A percentile compares a stretch with the other conserved stretches of the same genome.
Conservation (phyloP, 1,139 yeast genomes). For the Candida sp. region DNA sequence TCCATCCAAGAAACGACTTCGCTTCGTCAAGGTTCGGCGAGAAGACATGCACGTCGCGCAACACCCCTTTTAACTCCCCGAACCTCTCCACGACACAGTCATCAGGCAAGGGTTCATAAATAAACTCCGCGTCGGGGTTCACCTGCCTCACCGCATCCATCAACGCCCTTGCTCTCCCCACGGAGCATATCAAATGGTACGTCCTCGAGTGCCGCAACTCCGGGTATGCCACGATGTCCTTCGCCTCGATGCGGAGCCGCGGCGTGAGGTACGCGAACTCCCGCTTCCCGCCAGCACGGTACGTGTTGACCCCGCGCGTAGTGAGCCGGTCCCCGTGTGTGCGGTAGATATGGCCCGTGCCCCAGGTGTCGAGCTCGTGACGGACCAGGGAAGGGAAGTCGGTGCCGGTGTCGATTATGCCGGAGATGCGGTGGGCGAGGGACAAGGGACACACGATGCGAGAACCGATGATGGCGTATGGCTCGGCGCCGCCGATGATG, state of each 20-base stretch:
- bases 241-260: conserved; percentile 64
- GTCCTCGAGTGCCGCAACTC: conserved; percentile 45
- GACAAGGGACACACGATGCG: conserved; percentile 51
- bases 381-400: conserved; percentile 69
- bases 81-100: conserved; percentile 60
- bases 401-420: conserved; percentile 78
- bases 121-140: conserved; percentile 42
- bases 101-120: conserved; percentile 92
- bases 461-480: conserved; percentile 82
- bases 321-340: conserved; percentile 58
- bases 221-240: conserved; percentile 53
- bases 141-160: conserved; percentile 32
- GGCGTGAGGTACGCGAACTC: conserved; percentile 49
- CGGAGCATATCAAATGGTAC: conserved; percentile 79
- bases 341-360: conserved; percentile 62
- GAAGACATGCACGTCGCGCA: conserved; percentile 59
- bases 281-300: conserved; percentile 63
- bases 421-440: conserved; percentile 48
- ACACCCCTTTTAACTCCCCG: conserved; percentile 36
- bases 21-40: conserved; percentile 91
- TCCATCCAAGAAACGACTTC: conserved; percentile 28
- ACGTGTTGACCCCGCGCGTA: conserved; percentile 82
- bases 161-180: conserved; percentile 58
- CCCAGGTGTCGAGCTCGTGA: conserved; percentile 59
- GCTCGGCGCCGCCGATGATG: conserved; percentile 90